Base-by-base conservation (phyloP, 768 basidiomycete genomes). In the Lactarius trivialis region DNA sequence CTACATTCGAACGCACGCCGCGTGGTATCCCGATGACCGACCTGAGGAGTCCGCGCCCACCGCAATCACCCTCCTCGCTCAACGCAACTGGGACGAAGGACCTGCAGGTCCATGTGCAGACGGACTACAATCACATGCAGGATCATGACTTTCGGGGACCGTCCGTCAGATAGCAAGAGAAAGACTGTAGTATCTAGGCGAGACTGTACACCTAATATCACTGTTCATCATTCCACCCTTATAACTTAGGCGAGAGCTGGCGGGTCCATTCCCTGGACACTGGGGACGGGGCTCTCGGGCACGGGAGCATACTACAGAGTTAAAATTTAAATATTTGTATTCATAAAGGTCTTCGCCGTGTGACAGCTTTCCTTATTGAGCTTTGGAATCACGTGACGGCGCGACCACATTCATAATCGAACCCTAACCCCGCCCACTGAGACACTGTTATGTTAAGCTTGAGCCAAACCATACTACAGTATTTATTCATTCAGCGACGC, bases 11-110 rank as follows among this genome's bases (percentile, higher is more conserved):
- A 43, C 59, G 48, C 50, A 60, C 65, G 17, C 28, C 24, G 7
- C 60, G 49, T 33, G 49, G 26, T 36, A 50, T 65, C 19, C 65
- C 63, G 28, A 24, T 67, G 57, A 15, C 52, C 19, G 59, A 55
- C 37, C 7, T 67, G 37, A 56, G 33, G 34, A 26, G n/a, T 11
- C 51, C 45, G 9, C 52, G 26, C 12, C 21, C 49, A 26, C 53
- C 52, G 45, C 61, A 45, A 28, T 56, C 58, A 43, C 28, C 34
- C 7, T 28, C 19, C 15, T 32, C 37, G 1, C 6, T 60, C 34
- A 34, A 49, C 24, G n/a, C 53, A 11, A 34, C 37, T 33, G 19
- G 32, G 39, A 53, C 52, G 48, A 55, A 28, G 41, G 41, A 65
- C 26, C 8, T 63, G 21, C 36, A 63, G 43, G 56, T 65, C 12